Evolutionary conservation across 1,284 basidiomycete species (phyloP), one percentile per base, ranked within the genome.

Genomic region (Leucoagaricus sp.): DNA sequence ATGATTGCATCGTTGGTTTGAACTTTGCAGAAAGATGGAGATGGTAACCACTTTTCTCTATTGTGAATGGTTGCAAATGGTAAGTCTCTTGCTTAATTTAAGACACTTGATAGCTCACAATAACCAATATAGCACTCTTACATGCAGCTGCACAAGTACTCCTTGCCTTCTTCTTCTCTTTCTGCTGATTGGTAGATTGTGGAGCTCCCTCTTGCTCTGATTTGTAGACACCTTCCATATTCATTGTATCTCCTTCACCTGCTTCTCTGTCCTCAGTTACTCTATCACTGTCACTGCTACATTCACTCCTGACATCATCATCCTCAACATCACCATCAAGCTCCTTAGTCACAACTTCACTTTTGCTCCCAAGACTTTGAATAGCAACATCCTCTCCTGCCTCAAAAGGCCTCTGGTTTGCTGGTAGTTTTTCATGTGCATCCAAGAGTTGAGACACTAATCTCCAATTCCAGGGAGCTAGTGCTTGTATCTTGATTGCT

Each of bases 21-120:
- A 36, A 28, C 57, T 61, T 9, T 64, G 55, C 21, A 64, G 31
- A 50, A 64, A 51, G n/a, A 63, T 61, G 19, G 60, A 61, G 13
- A 59, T 53, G 29, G 47, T 57, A 13, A 61, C 49, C 1, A 64
- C 46, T 19, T 53, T 58, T 55, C 58, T 59, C 61, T 64, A 48
- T 12, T n/a, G 19, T 26, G 26, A 28, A 28, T 19, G n/a, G n/a
- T n/a, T n/a, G n/a, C n/a, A n/a, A n/a, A n/a, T n/a, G n/a, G n/a
- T 53, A 19, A 38, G 9, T 7, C 29, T 15, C 4, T 15, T 12
- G 8, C 25, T 26, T 3, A 29, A n/a, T n/a, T 17, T 17, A 29
- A 41, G 4, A 29, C 13, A 29, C 6, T 9, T 17, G 23, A 29
- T 28, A 5, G 36, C 49, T 42, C 19, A 51, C 49, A 42, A 51